Percentiles rank a stretch among this genome's conserved stretches.
Conservation (phyloP, 2,329 filamentous ascomycete genomes). For the Talaromyces sp. region DNA sequence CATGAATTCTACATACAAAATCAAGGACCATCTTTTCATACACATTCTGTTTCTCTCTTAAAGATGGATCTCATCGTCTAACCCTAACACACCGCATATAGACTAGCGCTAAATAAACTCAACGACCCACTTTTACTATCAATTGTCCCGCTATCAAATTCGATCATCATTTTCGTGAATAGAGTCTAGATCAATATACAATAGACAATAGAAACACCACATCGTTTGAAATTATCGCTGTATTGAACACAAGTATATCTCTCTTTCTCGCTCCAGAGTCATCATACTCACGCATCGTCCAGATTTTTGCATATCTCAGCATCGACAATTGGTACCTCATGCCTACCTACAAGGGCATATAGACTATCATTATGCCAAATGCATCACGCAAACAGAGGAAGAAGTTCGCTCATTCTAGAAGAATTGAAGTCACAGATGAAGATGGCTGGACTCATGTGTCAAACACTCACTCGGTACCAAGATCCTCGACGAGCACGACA, state of each 20-base stretch:
- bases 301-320: background rate
- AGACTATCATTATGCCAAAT: conserved; percentile 32
- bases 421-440: conserved; percentile 36
- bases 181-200: background rate
- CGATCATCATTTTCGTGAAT: background rate
- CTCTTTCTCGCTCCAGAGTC: background rate
- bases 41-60: background rate
- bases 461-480: conserved; percentile 22
- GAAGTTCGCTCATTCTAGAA: conserved; percentile 27
- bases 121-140: background rate
- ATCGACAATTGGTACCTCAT: background rate
- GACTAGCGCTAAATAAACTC: background rate
- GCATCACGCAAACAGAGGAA: conserved; percentile 29
- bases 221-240: background rate
- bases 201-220: background rate
- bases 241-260: background rate
- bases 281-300: background rate
- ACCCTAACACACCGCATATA: background rate
- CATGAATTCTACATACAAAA: background rate
- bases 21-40: background rate
- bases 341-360: background rate
- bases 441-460: conserved; percentile 47
- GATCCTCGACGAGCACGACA: background rate
- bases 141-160: background rate
- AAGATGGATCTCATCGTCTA: background rate